These are phyloP conservation scores for Pichia sp. DNA, from an alignment of 1,139 yeast genomes.

Conservation along the genomic window DNA sequence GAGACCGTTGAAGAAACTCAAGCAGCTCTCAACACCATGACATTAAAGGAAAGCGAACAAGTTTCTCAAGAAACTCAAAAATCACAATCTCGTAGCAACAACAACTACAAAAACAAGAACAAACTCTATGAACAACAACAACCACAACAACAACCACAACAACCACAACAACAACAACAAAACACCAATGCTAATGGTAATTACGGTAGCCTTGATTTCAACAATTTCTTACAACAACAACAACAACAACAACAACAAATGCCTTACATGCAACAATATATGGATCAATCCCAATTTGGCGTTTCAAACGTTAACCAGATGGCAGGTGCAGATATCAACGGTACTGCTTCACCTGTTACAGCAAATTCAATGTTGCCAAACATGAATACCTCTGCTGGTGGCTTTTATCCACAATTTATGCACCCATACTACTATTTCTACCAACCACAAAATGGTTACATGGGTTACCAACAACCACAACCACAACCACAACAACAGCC, in stretches of 20 bases:
- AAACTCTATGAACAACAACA: conserved; percentile 12
- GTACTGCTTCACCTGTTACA: conserved; percentile 9
- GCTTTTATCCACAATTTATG: conserved; percentile 5
- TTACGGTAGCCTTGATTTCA: conserved; percentile 19
- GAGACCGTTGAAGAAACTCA: conserved; percentile 32
- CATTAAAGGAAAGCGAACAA: neutral
- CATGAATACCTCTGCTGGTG: conserved; percentile 8
- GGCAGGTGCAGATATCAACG: conserved; percentile 4
- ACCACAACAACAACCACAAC: conserved; percentile 3
- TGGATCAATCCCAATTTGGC: conserved; percentile 7
- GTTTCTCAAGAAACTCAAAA: conserved; percentile 12
- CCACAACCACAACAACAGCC: conserved; percentile 4
- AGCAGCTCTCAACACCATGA: neutral
- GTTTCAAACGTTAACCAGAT: conserved; percentile 3
- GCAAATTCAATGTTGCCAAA: conserved; percentile 9
- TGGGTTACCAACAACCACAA: conserved; percentile 11
- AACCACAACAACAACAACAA: conserved; percentile 13
- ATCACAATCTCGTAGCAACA: conserved; percentile 6
- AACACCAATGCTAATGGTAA: conserved; percentile 21
- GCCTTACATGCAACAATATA: conserved; percentile 16
- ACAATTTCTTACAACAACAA: conserved; percentile 20
- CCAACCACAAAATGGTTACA: conserved; percentile 10
- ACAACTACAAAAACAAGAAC: conserved; percentile 9
- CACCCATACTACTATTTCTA: conserved; percentile 9
- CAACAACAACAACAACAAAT: conserved; percentile 8